Base-by-base conservation (phyloP, 2,329 filamentous ascomycete species). In the Moelleriella libera region DNA sequence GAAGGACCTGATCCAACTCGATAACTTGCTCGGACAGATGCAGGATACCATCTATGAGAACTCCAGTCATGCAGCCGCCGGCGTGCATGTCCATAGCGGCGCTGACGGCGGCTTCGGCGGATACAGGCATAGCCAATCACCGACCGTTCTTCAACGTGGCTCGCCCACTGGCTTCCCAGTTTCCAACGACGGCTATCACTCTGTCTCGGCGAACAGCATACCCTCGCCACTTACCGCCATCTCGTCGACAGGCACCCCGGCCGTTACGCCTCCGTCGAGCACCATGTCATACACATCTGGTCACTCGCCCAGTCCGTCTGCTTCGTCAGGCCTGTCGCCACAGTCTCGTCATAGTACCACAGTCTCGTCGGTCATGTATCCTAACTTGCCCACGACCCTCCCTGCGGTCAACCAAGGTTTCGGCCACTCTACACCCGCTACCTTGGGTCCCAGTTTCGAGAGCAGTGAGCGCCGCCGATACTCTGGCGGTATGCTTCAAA, bases 41-140 rank as follows among this genome's bases (percentile, higher is more conserved):
- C 89, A 96, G 67, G 82, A 84, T 53, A 96, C 90, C 43, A 88
- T 97, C 45, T 97, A 97, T 62, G 92, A 97, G 68, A 94, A 83
- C 63, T 82, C 88, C 48, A 86, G 82, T 57, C 83, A 88, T 45
- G 83, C 88, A 32, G 86, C 87, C 2, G 83, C 84, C 42, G 85
- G 86, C 49, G 78, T 94, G 49, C 84, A 85, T 56, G 80, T 88
- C 52, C 80, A 85, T 45, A 77, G 82, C 44, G 82, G 81, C 44
- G 82, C 80, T 50, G 83, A 88, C 60, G 82, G 84, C 57, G 61
- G 72, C 37, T 69, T 76, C 47, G 72, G 73, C 51, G 74, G 73
- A 54, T 71, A 76, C 64, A 76, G 79, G 53, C 69, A 75, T 58
- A 77, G 72, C 55, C 73, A 74, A 34, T 78, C 75, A 30, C 71